A percentile compares a stretch with the other conserved stretches of the same genome.
phyloP scores from a whole-genome alignment of 306 rosid genomes.

The Aeschynomene evenia region DNA sequence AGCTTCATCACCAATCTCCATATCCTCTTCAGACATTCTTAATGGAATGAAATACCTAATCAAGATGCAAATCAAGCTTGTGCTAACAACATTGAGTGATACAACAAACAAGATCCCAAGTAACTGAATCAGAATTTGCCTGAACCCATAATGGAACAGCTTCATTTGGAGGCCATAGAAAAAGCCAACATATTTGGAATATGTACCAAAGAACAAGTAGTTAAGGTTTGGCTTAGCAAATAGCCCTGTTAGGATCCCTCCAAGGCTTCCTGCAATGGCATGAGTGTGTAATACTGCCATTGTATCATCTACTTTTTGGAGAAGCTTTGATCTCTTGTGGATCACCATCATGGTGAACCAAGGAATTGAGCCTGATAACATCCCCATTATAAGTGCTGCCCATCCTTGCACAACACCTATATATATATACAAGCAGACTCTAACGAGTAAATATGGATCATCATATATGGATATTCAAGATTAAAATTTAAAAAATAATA shows the following conservation, averaged over 20 bases:
- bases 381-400: constrained; percentile 56
- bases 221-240: constrained; percentile 46
- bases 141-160: background rate
- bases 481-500: too few species aligned
- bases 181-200: constrained; percentile 34
- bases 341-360: constrained; percentile 56
- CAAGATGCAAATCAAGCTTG: constrained; percentile 46
- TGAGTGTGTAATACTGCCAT: constrained; percentile 59
- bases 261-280: constrained; percentile 49
- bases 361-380: constrained; percentile 45
- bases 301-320: constrained; percentile 38
- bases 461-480: too few species aligned
- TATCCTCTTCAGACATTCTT: constrained; percentile 53
- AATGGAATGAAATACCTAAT: constrained; percentile 30
- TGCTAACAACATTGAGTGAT: constrained; percentile 31
- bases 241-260: constrained; percentile 48
- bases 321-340: background rate
- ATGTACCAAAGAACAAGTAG: constrained; percentile 3
- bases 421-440: too few species aligned
- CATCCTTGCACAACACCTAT: constrained; percentile 53
- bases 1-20: constrained; percentile 56
- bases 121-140: constrained; percentile 39
- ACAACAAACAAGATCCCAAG: constrained; percentile 39
- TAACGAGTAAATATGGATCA: too few species aligned
- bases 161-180: constrained; percentile 36